phyloP scores from a whole-genome alignment of 805 yeast species.

The Saccharomycopsis schoenii region DNA sequence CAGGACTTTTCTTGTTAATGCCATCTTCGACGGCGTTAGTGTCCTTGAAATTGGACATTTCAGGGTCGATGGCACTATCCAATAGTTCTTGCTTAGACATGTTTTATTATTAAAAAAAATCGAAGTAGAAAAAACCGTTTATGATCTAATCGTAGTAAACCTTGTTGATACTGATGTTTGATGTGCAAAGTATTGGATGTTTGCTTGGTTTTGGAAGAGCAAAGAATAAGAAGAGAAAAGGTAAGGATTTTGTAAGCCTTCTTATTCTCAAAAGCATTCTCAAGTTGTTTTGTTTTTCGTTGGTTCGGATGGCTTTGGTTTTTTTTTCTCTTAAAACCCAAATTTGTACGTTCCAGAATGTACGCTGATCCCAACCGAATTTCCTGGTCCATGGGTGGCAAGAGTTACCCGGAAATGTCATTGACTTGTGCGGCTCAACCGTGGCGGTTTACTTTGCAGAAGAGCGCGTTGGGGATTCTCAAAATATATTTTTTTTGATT shows the following conservation, averaged over 20 bases:
- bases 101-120: not conserved
- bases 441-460: too few species aligned
- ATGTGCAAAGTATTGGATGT: not conserved
- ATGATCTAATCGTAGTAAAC: not conserved
- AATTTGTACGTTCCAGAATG: not conserved
- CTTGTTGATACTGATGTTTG: not conserved
- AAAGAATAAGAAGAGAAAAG: not conserved
- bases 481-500: too few species aligned
- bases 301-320: not conserved
- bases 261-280: not conserved
- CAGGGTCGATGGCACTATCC: not conserved
- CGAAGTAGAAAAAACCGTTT: not conserved
- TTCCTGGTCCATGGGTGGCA: not conserved
- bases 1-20: not conserved
- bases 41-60: not conserved
- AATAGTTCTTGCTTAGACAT: not conserved
- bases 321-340: not conserved
- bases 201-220: not conserved
- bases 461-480: too few species aligned
- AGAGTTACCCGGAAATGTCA: too few species aligned
- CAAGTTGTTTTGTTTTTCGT: not conserved
- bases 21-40: not conserved
- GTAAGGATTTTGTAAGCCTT: not conserved
- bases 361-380: not conserved
- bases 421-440: too few species aligned